Conservation (phyloP, 2,329 filamentous ascomycete species). For the Pseudocercospora fuligena region DNA sequence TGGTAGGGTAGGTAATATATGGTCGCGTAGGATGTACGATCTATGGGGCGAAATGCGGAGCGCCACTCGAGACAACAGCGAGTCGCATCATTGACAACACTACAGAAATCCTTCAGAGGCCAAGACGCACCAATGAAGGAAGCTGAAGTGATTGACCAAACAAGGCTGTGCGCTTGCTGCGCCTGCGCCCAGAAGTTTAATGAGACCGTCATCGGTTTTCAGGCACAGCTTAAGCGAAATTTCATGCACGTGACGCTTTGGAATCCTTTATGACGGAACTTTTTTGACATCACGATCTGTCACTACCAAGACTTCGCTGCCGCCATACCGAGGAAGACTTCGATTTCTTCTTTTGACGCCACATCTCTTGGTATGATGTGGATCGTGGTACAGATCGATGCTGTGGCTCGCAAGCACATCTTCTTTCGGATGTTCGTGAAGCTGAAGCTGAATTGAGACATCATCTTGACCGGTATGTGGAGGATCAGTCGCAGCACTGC, state of each 20-base stretch:
- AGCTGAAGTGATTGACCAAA: background rate
- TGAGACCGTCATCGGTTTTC: slow-evolving; percentile 3
- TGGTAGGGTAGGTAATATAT: background rate
- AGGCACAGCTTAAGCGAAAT: background rate
- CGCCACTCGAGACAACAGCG: background rate
- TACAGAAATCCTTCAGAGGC: background rate
- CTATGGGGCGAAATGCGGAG: background rate
- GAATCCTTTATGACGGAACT: too few species aligned
- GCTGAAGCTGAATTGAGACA: background rate
- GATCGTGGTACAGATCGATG: background rate
- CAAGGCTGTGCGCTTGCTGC: slow-evolving; percentile 5
- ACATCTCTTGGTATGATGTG: background rate
- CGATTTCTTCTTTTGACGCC: background rate
- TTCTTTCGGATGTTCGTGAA: background rate
- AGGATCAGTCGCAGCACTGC: too few species aligned
- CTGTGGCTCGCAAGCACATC: slow-evolving; percentile 4
- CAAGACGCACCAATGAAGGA: background rate
- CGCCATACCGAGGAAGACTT: background rate
- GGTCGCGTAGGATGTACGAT: background rate
- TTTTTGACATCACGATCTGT: background rate
- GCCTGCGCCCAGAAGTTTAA: slow-evolving; percentile 6
- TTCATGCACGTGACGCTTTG: background rate
- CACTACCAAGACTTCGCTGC: background rate
- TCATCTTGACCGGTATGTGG: background rate
- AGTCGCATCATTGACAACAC: background rate